These are phyloP conservation scores for Parastagonospora avenae DNA, from an alignment of 2,329 filamentous ascomycete species.

Conservation along the genomic window DNA sequence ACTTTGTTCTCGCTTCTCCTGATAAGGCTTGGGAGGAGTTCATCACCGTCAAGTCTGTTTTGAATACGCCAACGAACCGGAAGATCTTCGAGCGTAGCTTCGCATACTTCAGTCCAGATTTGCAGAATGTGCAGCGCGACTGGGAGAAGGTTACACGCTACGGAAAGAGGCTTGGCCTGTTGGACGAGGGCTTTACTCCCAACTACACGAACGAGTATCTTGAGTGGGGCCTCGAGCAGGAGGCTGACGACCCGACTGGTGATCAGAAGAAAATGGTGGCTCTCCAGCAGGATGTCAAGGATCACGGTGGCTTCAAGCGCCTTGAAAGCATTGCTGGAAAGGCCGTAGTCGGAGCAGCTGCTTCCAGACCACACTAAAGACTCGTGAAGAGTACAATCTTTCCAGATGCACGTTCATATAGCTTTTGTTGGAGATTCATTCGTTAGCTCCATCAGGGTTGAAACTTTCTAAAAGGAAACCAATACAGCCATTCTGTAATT, in stretches of 20 bases:
- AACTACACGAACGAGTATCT: conserved; percentile 79
- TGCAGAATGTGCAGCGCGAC: conserved; percentile 76
- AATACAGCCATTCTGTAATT: no score
- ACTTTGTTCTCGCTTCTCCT: conserved; percentile 70
- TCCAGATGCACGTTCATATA: no score
- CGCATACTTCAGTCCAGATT: conserved; percentile 74
- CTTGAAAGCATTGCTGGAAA: conserved; percentile 37
- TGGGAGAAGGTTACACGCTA: conserved; percentile 80
- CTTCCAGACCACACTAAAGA: not conserved
- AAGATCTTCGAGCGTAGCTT: conserved; percentile 82
- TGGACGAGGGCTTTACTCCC: conserved; percentile 66
- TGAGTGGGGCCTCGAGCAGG: conserved; percentile 67
- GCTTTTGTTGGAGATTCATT: not conserved
- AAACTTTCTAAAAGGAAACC: no score
- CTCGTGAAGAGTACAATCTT: not conserved
- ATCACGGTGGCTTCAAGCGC: conserved; percentile 67
- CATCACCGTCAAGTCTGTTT: conserved; percentile 72
- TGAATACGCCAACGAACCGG: conserved; percentile 70
- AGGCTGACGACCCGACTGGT: conserved; percentile 69
- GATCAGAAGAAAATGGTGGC: conserved; percentile 77
- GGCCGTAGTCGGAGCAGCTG: not conserved
- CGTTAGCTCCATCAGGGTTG: not conserved
- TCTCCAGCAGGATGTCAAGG: conserved; percentile 70
- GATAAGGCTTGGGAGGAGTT: conserved; percentile 70
- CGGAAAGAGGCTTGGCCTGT: conserved; percentile 72